Evolutionary conservation across 768 basidiomycete genomes (phyloP), one percentile per base, ranked within the genome.

Genomic region (Phlebiopsis gigantea): DNA sequence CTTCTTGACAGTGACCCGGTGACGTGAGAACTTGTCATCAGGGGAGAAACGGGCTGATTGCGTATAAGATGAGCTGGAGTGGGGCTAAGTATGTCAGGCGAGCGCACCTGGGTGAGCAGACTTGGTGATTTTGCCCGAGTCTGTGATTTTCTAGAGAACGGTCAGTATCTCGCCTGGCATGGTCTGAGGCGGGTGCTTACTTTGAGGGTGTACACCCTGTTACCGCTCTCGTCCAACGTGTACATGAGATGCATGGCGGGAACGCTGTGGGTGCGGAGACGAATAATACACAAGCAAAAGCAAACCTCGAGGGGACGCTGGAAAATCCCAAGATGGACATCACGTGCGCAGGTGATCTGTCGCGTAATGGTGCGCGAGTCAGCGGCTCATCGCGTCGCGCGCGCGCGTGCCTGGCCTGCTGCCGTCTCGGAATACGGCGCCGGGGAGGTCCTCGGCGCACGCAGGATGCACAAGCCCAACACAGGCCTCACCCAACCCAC

Each of bases 1-100:
- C 75, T 92, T 93, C 79, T 98, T 98, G 68, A 98, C 87, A 5
- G 93, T 97, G 59, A 98, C 94, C 58, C 97, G 89, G 68, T 99
- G 96, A 60, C 94, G 82, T 59, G 94, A 96, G 75, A 96, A 98
- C 77, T 98, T 98, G 82, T 98, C 96, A 71, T 99, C 97, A 10
- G 96, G 96, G 14, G 96, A 98, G 75, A 98, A 98, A 41, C 97
- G 93, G 15, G 96, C 96, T 97, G 57, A n/a, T 7, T 6, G 31
- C 44, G 26, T 19, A 22, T 26, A 56, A 44, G 39, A 25, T 47
- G 39, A 56, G 44, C 17, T 45, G 44, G 21, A 2, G 17, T 2
- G 24, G n/a, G n/a, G 41, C 4, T 10, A 42, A 14, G 19, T 26
- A 1, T 39, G 34, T 21, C 22, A 25, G 19, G 22, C 10, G 24